These are phyloP conservation scores for Pseudomonodictys pantanalensis DNA, from an alignment of 495 filamentous ascomycete species.

Conservation along the genomic window DNA sequence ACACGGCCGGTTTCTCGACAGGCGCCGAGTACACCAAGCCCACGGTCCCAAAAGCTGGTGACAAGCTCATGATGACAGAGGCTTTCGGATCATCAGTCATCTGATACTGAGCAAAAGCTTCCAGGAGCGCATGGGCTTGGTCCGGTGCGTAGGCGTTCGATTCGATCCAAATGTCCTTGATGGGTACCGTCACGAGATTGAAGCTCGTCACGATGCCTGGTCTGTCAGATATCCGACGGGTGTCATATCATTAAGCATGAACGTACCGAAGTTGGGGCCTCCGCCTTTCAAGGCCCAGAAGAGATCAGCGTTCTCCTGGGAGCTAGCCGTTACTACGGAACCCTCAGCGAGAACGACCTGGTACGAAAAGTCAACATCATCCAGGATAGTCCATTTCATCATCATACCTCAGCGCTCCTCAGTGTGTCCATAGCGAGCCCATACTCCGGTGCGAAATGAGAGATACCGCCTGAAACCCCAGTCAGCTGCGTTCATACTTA, in stretches of 20 bases:
- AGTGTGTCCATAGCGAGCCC: constrained; percentile 15
- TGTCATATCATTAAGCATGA: not conserved
- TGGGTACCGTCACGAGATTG: constrained; percentile 8
- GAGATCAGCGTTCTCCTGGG: constrained; percentile 9
- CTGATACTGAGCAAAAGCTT: constrained; percentile 13
- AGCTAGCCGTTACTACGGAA: constrained; percentile 16
- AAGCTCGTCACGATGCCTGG: constrained; percentile 22
- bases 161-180: constrained; percentile 13
- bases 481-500: not conserved
- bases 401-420: constrained; percentile 19
- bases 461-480: constrained; percentile 10
- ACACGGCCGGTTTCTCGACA: not conserved
- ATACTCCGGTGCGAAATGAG: constrained; percentile 12
- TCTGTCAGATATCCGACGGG: not conserved
- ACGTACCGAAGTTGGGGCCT: constrained; percentile 22
- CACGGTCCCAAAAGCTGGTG: not conserved
- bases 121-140: constrained; percentile 5
- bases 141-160: not conserved
- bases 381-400: not conserved
- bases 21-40: constrained; percentile 10
- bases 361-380: not conserved
- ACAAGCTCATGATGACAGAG: constrained; percentile 3
- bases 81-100: not conserved
- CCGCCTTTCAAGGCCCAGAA: constrained; percentile 26
- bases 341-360: constrained; percentile 25